Conservation (phyloP, 2,329 filamentous ascomycete species). For the Alternaria panax region DNA sequence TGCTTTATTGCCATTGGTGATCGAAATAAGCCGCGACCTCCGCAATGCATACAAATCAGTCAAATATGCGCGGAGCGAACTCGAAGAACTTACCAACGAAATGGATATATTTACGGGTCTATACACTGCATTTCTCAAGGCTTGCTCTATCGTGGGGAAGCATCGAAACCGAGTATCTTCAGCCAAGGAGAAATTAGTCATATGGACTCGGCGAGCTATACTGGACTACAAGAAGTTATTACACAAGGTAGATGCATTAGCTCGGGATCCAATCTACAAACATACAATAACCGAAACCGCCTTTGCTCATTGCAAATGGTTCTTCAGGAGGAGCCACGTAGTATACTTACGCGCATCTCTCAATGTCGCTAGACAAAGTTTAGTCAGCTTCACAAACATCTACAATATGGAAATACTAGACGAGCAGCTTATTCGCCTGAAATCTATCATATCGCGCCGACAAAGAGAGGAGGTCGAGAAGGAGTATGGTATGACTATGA, state of each 20-base stretch:
- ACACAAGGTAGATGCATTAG: conserved; percentile 1
- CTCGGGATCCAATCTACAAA: neutral
- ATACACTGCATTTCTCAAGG: conserved; percentile 1
- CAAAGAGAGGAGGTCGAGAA: neutral
- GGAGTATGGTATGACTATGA: neutral
- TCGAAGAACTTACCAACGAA: conserved; percentile 7
- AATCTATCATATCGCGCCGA: neutral
- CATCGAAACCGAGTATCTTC: neutral
- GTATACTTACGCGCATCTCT: conserved; percentile 11
- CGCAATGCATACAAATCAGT: neutral
- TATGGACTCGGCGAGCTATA: neutral
- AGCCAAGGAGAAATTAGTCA: neutral
- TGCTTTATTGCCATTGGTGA: neutral
- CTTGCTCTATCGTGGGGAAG: neutral
- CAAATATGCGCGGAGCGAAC: conserved; percentile 9
- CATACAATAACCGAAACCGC: neutral
- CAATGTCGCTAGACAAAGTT: conserved; percentile 12
- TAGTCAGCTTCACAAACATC: conserved; percentile 10
- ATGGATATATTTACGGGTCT: conserved; percentile 8
- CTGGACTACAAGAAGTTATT: neutral
- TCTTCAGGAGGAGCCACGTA: conserved; percentile 7
- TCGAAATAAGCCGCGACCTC: neutral
- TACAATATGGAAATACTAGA: conserved; percentile 1
- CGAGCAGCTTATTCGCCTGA: conserved; percentile 1
- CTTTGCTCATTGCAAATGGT: conserved; percentile 11